Base-by-base conservation (phyloP, 805 yeast species). In the Trichomonascus vanleenenianus region DNA sequence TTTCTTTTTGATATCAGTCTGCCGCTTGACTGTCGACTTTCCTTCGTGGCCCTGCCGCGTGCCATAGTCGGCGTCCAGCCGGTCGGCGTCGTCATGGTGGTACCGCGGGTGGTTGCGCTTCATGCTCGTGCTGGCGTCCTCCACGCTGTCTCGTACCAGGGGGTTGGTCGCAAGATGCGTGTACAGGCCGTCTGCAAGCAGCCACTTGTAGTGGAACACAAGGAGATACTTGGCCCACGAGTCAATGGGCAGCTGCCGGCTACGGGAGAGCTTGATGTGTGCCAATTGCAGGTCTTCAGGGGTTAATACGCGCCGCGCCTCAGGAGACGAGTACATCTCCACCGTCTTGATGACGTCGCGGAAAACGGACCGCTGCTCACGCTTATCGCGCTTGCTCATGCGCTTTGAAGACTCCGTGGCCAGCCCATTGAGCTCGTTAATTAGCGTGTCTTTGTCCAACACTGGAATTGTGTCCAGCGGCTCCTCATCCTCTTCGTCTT, bases 361-460 rank as follows among this genome's bases (percentile, higher is more conserved):
- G 59, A 80, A 78, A 1, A 81, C 68, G 1, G 85, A 74, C 50
- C 77, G 76, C 20, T 76, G 67, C 33, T 74, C 78, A 48, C 73
- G 74, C 58, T 78, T 81, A 50, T 79, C 85, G 56, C 75, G 78
- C 53, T 82, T 82, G 22, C 81, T 74, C 2, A 79, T 57, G 43
- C 71, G 75, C 47, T 79, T 79, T 3, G 80, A 67, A 0, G 83
- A 75, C 18, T 75, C 71, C 37, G 70, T 72, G 1, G 75, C 63
- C 37, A 80, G 63, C 31, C 43, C 48, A 7, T 56, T 56, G 41
- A 63, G 40, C 22, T 25, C 30, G 16, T n/a, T n/a, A 33, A 41
- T 30, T 9, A 53, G 69, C 62, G 20, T 66, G 65, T 27, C 40
- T 76, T 58, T 2, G 66, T 65, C 16, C 61, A 56, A 27, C 66